Evolutionary conservation across 1,139 yeast species (phyloP), one percentile per base, ranked within the genome.

Genomic region (Yamadazyma atlantica): DNA sequence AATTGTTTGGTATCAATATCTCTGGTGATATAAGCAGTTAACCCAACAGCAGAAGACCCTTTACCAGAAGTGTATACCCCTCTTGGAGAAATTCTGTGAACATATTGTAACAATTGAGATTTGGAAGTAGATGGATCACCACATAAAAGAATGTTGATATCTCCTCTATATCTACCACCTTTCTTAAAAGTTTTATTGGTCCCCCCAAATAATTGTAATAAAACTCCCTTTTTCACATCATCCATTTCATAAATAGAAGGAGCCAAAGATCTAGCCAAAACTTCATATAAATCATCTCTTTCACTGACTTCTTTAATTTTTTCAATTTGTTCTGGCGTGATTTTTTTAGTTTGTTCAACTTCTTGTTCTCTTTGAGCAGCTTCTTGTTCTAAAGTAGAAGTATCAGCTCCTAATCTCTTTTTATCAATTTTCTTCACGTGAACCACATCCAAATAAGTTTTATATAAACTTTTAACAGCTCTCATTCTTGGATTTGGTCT

Each of bases 121-220:
- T 92, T 92, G 10, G 97, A 83, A 3, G 99, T 92, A 8, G 97
- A 90, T 2, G 99, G 99, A 59, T 92, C 99, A 53, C 99, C 99
- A 67, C 97, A 90, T 33, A 92, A 71, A 43, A 92, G 66, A 34
- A 92, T 75, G 58, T 92, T 92, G 44, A 92, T 80, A 58, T 92
- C 99, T 37, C 99, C 99, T 71, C 99, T 78, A 59, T 90, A 92
- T 45, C 92, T 76, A 4, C 97, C 97, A 53, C 97, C 96, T 57
- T 89, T 89, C 34, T 75, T 70, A 60, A 92, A 88, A 2, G 80
- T 79, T 61, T 92, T 94, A 56, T 92, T 89, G 18, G 97, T 79
- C 40, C 99, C 99, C 13, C 98, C 98, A 62, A 92, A 92, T 40
- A 92, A 68, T 60, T 92, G 98, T 41, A 94, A 71, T 43, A 94